These are phyloP conservation scores for Fusarium sp. DNA, from an alignment of 2,329 filamentous ascomycete species.

Conservation along the genomic window DNA sequence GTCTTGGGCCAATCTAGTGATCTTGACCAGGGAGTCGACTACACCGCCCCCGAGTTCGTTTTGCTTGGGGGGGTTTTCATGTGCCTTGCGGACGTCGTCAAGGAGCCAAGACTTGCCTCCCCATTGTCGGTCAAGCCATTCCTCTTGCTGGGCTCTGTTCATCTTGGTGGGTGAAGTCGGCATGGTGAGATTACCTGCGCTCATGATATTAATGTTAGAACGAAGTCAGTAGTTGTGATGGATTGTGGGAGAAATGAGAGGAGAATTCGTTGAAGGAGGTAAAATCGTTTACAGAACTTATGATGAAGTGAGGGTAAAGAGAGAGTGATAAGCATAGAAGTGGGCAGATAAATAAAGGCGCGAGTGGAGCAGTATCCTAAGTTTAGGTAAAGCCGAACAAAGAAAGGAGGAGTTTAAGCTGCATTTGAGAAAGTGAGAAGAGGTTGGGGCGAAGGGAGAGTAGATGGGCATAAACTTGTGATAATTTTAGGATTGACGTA, in stretches of 20 bases:
- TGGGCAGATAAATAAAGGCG: not conserved
- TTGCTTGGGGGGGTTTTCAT: not conserved
- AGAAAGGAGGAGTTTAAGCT: not conserved
- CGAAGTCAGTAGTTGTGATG: not conserved
- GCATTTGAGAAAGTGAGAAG: not conserved
- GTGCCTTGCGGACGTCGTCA: not conserved
- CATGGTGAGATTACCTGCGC: not conserved
- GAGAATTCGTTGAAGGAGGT: no score
- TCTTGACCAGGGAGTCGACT: not conserved
- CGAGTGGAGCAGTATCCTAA: not conserved
- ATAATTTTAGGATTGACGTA: not conserved
- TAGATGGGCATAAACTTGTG: not conserved
- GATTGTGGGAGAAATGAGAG: no score
- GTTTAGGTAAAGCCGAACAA: not conserved
- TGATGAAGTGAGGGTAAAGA: not conserved
- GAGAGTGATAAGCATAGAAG: not conserved
- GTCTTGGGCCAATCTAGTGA: not conserved
- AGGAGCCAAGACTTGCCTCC: not conserved
- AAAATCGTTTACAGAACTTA: not conserved
- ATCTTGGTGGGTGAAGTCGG: not conserved
- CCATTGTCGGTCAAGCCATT: constrained; percentile 2
- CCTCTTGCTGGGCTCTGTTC: rapidly evolving
- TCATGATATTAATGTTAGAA: not conserved
- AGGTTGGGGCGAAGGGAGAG: not conserved
- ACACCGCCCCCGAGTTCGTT: not conserved